phyloP scores from a whole-genome alignment of 2,329 filamentous ascomycete genomes.

The Colletotrichum tofieldiae region DNA sequence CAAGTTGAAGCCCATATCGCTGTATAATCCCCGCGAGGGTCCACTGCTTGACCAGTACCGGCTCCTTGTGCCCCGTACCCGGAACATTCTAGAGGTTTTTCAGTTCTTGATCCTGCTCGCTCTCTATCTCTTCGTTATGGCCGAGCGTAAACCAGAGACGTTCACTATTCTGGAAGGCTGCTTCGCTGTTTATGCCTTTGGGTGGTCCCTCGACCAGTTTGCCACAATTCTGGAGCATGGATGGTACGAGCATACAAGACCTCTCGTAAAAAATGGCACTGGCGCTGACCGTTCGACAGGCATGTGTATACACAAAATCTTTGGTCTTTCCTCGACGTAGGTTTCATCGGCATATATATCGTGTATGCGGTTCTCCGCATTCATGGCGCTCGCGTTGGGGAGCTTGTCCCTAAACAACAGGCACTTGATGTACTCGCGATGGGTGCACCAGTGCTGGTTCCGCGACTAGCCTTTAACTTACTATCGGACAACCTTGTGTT shows the following conservation, averaged over 20 bases:
- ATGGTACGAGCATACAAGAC: constrained; percentile 59
- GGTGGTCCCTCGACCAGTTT: constrained; percentile 85
- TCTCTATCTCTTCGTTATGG: constrained; percentile 83
- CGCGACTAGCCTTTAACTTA: constrained; percentile 85
- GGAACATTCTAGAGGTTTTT: constrained; percentile 81
- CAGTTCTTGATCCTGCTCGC: constrained; percentile 81
- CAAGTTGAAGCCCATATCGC: constrained; percentile 85
- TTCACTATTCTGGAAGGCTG: constrained; percentile 73
- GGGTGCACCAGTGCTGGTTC: constrained; percentile 83
- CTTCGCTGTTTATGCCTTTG: constrained; percentile 82
- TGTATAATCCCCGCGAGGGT: constrained; percentile 84
- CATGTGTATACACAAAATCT: constrained; percentile 89
- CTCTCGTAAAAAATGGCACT: not conserved
- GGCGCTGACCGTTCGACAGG: constrained; percentile 59
- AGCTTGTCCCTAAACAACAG: constrained; percentile 70
- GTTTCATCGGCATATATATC: constrained; percentile 81
- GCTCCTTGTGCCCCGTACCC: constrained; percentile 84
- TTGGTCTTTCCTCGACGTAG: constrained; percentile 89
- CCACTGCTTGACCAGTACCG: constrained; percentile 89
- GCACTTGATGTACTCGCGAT: constrained; percentile 86
- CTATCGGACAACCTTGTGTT: constrained; percentile 90
- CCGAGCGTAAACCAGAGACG: constrained; percentile 71
- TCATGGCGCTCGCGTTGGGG: constrained; percentile 70
- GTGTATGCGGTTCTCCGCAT: constrained; percentile 79
- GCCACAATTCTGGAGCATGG: constrained; percentile 83